These are phyloP conservation scores for Fistulifera pelliculosa DNA, from an alignment of 108 stramenopile species.

Conservation along the genomic window DNA sequence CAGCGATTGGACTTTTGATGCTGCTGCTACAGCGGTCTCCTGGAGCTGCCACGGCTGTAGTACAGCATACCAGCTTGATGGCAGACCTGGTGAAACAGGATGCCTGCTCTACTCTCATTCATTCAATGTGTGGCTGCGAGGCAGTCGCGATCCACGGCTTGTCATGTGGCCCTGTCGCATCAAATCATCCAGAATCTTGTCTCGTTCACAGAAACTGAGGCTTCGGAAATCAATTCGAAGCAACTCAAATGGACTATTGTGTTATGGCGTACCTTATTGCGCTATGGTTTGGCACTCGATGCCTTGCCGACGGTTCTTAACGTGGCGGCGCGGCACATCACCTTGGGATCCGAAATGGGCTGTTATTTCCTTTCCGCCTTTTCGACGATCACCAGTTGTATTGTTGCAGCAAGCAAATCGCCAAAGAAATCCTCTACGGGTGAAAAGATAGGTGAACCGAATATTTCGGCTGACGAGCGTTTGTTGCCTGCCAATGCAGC, in stretches of 20 bases:
- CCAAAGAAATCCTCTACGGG: not conserved
- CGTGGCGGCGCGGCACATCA: conserved; percentile 33
- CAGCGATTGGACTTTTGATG: conserved; percentile 62
- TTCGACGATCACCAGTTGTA: not conserved
- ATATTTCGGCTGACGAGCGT: not conserved
- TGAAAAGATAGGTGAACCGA: not conserved
- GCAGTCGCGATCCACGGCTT: conserved; percentile 70
- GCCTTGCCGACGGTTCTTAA: conserved; percentile 38
- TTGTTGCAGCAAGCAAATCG: not conserved
- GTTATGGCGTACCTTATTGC: conserved; percentile 57
- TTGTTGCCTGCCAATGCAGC: not conserved
- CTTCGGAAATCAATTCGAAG: not conserved
- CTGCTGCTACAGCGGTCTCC: conserved; percentile 72
- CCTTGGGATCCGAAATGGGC: conserved; percentile 10
- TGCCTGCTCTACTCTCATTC: not conserved
- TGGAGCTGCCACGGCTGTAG: conserved; percentile 76
- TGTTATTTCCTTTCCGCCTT: conserved; percentile 2
- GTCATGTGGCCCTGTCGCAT: not conserved
- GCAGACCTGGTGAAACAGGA: conserved; percentile 16
- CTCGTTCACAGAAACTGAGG: no score
- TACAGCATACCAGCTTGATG: conserved; percentile 49
- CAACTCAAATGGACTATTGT: conserved; percentile 34
- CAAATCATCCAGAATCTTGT: no score
- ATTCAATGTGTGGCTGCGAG: conserved; percentile 41
- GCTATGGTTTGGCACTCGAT: conserved; percentile 60